Evolutionary conservation across 2,329 filamentous ascomycete species (phyloP), one percentile per base, ranked within the genome.

Genomic region (Trichophyton mentagrophytes): DNA sequence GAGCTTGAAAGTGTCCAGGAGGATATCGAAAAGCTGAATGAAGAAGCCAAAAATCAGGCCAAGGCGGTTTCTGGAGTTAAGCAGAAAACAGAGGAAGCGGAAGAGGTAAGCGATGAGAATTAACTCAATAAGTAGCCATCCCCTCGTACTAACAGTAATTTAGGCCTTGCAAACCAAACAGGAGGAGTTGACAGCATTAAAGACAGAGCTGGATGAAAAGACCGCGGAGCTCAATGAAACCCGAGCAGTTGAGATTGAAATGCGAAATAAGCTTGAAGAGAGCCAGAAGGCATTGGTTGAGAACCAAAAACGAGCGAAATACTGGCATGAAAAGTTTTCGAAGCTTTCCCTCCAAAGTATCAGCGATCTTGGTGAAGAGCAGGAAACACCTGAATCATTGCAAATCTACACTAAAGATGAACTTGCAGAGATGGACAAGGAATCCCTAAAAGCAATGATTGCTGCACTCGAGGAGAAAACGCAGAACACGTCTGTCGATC

Each of bases 231-330:
- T 97, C 61, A 96, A 97, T 69, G 87, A 90, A 69, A 95, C 88
- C 0, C 84, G 92, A 8, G 91, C 90, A 0, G 79, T 87, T 2
- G 93, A 99, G 73, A 96, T 99, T 63, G 93, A 99, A 74, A 96
- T 97, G 90, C 88, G 89, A 64, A 97, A 97, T 75, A 95, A 95
- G 76, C 85, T 99, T 1, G 93, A 97, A 70, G 92, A 97, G 70
- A 93, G 92, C 72, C 88, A 96, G 66, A 99, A 99, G 76, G 83
- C 86, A 8, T 81, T 97, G 13, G 74, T 77, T 0, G 92, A 97
- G 69, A 96, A 95, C 73, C 85, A 95, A 72, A 91, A 89, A 74
- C 85, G 88, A 62, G 81, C 88, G 46, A 82, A 80, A 42, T 89
- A 96, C 76, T 97, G 91, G 90, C 79, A 90, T 60, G 89, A 96